Conservation (phyloP, 306 rosid species). For the Dryas drummondii region DNA sequence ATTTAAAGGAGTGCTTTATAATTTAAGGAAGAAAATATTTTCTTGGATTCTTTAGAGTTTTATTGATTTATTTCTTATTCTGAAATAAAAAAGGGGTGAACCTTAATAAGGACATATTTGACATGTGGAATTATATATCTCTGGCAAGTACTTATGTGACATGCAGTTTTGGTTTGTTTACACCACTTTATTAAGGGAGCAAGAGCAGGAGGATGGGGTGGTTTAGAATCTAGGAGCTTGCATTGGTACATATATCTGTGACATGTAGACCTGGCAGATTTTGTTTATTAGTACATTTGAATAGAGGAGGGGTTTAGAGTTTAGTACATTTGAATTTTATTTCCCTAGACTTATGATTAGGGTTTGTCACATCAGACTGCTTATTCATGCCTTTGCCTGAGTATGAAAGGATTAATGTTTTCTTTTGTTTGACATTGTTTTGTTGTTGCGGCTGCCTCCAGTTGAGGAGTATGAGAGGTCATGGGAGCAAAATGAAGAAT, state of each 20-base stretch:
- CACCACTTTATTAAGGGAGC: background rate
- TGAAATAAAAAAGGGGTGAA: background rate
- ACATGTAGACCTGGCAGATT: background rate
- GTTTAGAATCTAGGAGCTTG: background rate
- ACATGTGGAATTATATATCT: background rate
- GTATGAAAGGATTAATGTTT: background rate
- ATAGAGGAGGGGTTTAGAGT: too few relatives aligned
- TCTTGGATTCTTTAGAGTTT: background rate
- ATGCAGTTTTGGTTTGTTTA: background rate
- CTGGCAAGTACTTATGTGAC: background rate
- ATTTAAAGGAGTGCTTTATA: background rate
- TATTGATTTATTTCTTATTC: background rate
- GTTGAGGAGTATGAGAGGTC: constrained; percentile 90
- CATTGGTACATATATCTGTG: background rate
- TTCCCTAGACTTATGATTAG: background rate
- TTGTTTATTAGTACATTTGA: too few relatives aligned
- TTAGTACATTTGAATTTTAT: background rate
- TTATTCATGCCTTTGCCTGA: constrained; percentile 2
- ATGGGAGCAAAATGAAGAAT: constrained; percentile 93
- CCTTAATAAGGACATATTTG: background rate
- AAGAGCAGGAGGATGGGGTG: background rate
- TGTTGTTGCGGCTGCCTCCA: constrained; percentile 17
- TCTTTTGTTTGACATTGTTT: constrained; percentile 18
- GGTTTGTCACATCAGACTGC: background rate
- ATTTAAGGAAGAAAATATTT: too few relatives aligned